Evolutionary conservation across 140 eudicot species (phyloP), one percentile per base, ranked within the genome.

Genomic region (Erigeron philadelphicus): DNA sequence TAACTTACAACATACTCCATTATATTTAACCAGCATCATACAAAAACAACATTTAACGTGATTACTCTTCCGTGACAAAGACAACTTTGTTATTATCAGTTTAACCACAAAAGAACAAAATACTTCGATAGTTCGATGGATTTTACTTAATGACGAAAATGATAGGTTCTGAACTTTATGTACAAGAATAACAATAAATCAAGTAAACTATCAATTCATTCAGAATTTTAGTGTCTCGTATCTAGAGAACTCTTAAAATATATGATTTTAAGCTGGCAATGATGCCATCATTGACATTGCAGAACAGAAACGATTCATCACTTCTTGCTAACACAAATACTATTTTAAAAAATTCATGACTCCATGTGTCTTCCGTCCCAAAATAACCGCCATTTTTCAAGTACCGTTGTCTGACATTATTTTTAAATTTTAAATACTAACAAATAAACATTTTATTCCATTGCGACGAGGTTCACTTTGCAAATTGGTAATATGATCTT

Each of bases 201-300:
- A 35, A 60, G 75, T 60, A 19, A 61, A 50, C 49, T 49, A 52
- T 61, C 31, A 52, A 69, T 69, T 69, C 50, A 50, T 52, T 61
- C n/a, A 50, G 2, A 49, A 7, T 52, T 67, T 31, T 11, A 23
- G 21, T 25, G 53, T n/a, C 38, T 4, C 3, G 16, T 58, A 21
- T 35, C 9, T 18, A 49, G 15, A 16, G 41, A 61, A 35, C 47
- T 11, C 45, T 25, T 5, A 17, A 8, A 66, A 9, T 12, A n/a
- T 9, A 50, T 23, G 42, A 7, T 66, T 74, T 67, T 16, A 67
- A 67, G 68, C 48, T 58, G 56, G 63, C 5, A 19, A 38, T 10
- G 25, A 68, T 67, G 72, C 43, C 23, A 48, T 61, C 25, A 31
- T 57, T 58, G 61, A 71, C 18, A 19, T 31, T 62, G 56, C 46